Evolutionary conservation across 495 filamentous ascomycete genomes (phyloP).

Genomic region (Trichoderma erinaceum): DNA sequence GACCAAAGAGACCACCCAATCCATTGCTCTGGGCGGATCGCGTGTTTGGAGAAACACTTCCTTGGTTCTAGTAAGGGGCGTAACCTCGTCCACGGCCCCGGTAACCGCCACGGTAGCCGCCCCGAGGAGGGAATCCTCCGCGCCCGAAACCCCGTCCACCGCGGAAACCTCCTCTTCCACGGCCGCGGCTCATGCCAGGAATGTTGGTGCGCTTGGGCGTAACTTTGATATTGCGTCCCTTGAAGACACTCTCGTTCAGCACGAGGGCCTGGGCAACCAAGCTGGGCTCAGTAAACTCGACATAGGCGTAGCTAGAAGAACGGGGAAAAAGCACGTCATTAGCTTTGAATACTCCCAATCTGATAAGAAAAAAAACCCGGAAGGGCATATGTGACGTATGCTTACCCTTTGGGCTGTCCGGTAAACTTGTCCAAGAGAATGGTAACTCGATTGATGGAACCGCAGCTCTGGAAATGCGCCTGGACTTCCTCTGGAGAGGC

Average conservation of each 20-base stretch:
- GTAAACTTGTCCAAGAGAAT: slow-evolving; percentile 97
- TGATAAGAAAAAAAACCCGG: slow-evolving; percentile 18
- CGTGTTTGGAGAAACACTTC: slow-evolving; percentile 11
- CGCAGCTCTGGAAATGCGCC: slow-evolving; percentile 96
- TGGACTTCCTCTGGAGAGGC: slow-evolving; percentile 98
- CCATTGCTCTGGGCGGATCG: neutral
- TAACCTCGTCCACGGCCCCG: slow-evolving; percentile 73
- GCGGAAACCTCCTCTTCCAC: slow-evolving; percentile 59
- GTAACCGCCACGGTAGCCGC: slow-evolving; percentile 75
- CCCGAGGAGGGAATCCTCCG: slow-evolving; percentile 50
- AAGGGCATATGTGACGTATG: slow-evolving; percentile 20
- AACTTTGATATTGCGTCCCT: slow-evolving; percentile 92
- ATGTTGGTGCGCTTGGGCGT: slow-evolving; percentile 96
- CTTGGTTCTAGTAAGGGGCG: slow-evolving; percentile 63
- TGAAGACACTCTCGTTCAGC: slow-evolving; percentile 94
- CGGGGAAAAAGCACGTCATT: neutral
- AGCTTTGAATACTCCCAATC: neutral
- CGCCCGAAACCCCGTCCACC: slow-evolving; percentile 48
- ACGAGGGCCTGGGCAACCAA: slow-evolving; percentile 90
- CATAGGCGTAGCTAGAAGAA: slow-evolving; percentile 83
- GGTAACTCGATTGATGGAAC: slow-evolving; percentile 95
- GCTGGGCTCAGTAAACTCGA: slow-evolving; percentile 94
- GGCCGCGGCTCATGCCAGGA: slow-evolving; percentile 76
- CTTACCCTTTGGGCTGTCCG: slow-evolving; percentile 96
- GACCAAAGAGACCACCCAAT: neutral